Evolutionary conservation across 2,329 filamentous ascomycete genomes (phyloP), one percentile per base, ranked within the genome.

Genomic region (Aspergillus texensis): DNA sequence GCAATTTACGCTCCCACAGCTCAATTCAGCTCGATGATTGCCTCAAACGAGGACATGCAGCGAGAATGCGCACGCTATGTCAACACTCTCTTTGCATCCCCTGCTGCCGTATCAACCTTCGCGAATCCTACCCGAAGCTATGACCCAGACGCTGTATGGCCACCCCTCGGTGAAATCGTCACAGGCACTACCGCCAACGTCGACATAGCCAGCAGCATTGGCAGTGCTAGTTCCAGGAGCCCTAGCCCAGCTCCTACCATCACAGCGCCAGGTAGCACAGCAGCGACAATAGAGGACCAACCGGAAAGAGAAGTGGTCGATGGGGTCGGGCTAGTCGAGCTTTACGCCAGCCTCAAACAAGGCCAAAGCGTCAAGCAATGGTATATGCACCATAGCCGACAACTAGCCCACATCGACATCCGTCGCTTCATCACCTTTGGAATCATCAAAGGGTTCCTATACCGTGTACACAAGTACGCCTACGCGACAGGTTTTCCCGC

Each of bases 361-460:
- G 93, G 93, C 43, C 88, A 92, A 58, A 91, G 89, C n/a, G 85
- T 98, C 14, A 91, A 91, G 73, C 91, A 94, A 75, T 98, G 93
- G 92, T 89, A 95, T 68, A 85, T 91, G 63, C 83, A 89, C 36
- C 91, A 96, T 77, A 85, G 88, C 68, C 86, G 90, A 46, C 81
- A 91, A 45, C 84, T 97, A 10, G 83, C 85, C 14, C 89, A 90
- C 72, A 88, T 99, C 62, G 95, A 99, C 76, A 88, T 97, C 61
- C 88, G 95, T 14, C 89, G 95, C 32, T 89, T 99, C 67, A 92
- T 98, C 67, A 96, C 96, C 63, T 99, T 98, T 73, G 95, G 94
- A 62, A 86, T 97, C 63, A 96, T 98, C 77, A 98, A 98, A 79
- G 94, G 94, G 19, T 91, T 96, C 69, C 80, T 99, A 28, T 97